Evolutionary conservation across 148 eudicot species (phyloP).

Genomic region (Tetragonia tetragonoides): DNA sequence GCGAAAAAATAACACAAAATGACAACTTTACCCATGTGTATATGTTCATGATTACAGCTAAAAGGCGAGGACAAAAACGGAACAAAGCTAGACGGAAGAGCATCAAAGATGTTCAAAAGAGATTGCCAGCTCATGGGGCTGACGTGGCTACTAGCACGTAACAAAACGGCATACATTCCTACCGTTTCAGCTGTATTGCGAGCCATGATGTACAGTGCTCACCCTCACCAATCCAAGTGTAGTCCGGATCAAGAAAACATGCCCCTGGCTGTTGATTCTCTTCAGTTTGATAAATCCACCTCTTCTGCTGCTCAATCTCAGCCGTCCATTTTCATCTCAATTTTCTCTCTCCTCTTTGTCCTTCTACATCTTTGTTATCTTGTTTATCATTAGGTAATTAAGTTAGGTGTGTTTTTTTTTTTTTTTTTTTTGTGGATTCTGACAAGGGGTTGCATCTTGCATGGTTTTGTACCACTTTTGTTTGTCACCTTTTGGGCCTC

Average conservation of each 20-base stretch:
- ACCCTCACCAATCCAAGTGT: conserved; percentile 66
- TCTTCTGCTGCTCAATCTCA: conserved; percentile 21
- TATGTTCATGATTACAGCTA: conserved; percentile 38
- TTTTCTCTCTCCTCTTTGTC: not conserved
- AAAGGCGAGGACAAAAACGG: conserved; percentile 54
- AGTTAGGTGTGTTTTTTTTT: not conserved
- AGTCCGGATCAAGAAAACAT: conserved; percentile 98
- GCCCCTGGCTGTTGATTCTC: conserved; percentile 96
- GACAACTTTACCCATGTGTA: conserved; percentile 15
- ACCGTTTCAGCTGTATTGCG: conserved; percentile 93
- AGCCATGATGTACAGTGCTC: conserved; percentile 90
- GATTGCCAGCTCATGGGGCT: conserved; percentile 94
- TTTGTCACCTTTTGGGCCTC: not conserved
- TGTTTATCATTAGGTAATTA: not conserved
- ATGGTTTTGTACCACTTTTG: not conserved
- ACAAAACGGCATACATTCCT: conserved; percentile 90
- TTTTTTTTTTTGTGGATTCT: no score
- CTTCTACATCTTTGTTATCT: conserved; percentile 19
- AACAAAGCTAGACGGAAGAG: conserved; percentile 33
- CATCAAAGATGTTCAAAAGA: conserved; percentile 57
- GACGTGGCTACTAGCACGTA: conserved; percentile 84
- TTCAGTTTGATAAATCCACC: conserved; percentile 55
- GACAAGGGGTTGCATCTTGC: not conserved
- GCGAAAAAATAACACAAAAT: not conserved
- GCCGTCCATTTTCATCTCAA: not conserved